A percentile compares a stretch with the other conserved stretches of the same genome.
Conservation (phyloP, 2,329 filamentous ascomycete species). For the Aspergillus chevalieri region DNA sequence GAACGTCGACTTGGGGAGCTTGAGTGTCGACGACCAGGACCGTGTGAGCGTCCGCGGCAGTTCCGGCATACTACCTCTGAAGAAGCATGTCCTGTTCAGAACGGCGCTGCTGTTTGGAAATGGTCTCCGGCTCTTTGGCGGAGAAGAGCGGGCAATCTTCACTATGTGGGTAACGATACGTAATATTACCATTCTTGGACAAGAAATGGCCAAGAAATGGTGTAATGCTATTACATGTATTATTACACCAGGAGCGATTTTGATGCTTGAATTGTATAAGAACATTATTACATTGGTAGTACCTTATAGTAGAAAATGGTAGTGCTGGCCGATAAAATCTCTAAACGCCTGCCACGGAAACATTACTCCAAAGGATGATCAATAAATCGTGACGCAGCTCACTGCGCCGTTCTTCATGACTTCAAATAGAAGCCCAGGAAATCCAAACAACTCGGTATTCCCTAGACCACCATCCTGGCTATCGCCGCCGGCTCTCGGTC, state of each 20-base stretch:
- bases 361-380: neutral
- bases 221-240: neutral
- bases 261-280: neutral
- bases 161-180: neutral
- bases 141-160: neutral
- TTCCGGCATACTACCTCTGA: slow-evolving; percentile 32
- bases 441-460: slow-evolving; percentile 83
- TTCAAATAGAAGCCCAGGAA: slow-evolving; percentile 91
- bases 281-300: neutral
- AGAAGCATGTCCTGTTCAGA: slow-evolving; percentile 18
- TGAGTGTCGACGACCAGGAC: slow-evolving; percentile 68
- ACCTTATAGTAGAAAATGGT: neutral
- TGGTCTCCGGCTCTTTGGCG: neutral
- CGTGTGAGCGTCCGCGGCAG: slow-evolving; percentile 31
- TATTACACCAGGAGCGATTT: neutral
- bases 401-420: slow-evolving; percentile 88
- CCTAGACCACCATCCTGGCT: slow-evolving; percentile 51
- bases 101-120: neutral
- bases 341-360: neutral
- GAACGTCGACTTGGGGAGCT: slow-evolving; percentile 68
- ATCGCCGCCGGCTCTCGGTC: slow-evolving; percentile 37
- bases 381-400: slow-evolving; percentile 85
- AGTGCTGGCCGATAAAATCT: neutral
- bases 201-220: neutral
- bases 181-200: neutral